phyloP scores from a whole-genome alignment of 2,329 filamentous ascomycete genomes.

The Chaetomium globosum region DNA sequence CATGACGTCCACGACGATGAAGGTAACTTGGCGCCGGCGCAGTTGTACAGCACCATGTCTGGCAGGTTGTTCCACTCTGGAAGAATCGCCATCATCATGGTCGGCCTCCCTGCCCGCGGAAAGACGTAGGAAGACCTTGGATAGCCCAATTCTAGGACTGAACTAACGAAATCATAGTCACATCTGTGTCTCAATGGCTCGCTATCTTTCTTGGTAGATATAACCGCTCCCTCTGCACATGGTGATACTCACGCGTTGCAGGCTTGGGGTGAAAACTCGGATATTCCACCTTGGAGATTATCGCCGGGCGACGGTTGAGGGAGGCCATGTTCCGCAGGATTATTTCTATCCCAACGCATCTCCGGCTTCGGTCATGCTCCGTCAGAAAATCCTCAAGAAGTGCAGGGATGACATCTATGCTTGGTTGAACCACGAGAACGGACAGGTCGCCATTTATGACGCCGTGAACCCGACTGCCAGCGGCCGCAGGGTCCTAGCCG shows the following conservation, averaged over 20 bases:
- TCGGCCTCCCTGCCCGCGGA: constrained; percentile 89
- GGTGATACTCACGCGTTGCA: constrained; percentile 41
- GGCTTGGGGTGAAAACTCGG: constrained; percentile 95
- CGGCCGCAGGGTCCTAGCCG: constrained; percentile 80
- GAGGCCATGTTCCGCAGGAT: constrained; percentile 85
- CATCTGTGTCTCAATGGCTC: constrained; percentile 90
- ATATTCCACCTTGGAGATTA: constrained; percentile 98
- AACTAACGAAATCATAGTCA: constrained; percentile 58
- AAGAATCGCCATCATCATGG: constrained; percentile 94
- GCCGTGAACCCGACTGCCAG: constrained; percentile 89
- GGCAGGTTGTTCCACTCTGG: constrained; percentile 96
- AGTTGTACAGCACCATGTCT: constrained; percentile 97
- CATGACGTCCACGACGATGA: constrained; percentile 84
- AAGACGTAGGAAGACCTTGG: constrained; percentile 70
- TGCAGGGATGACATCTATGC: constrained; percentile 96
- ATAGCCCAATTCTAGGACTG: neutral
- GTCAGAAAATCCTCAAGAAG: constrained; percentile 96
- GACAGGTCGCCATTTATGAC: constrained; percentile 97
- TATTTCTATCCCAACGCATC: constrained; percentile 98
- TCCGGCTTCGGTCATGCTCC: constrained; percentile 84
- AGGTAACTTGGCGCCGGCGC: constrained; percentile 80
- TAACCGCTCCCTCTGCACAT: neutral
- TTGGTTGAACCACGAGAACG: constrained; percentile 95
- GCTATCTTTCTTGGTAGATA: constrained; percentile 83
- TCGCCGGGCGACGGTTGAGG: constrained; percentile 84